These are phyloP conservation scores for Pseudoturritis turrita DNA, from an alignment of 345 rosid genomes.

Conservation along the genomic window DNA sequence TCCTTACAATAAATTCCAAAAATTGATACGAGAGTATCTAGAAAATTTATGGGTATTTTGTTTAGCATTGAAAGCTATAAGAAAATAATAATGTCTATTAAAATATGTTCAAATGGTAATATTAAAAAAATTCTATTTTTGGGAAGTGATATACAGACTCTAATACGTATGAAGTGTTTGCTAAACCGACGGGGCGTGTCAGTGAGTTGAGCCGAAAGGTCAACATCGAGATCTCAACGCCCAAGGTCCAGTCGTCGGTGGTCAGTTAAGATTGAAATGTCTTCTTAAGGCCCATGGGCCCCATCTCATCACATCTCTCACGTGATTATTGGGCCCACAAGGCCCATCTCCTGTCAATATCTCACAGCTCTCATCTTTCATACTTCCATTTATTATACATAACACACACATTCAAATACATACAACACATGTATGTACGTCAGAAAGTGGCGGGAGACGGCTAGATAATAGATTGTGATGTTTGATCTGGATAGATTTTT, in stretches of 20 bases:
- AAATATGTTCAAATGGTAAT: not conserved
- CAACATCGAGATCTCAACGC: conserved; percentile 16
- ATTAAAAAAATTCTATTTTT: conserved; percentile 8
- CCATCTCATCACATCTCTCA: conserved; percentile 23
- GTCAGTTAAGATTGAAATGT: conserved; percentile 20
- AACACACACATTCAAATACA: conserved; percentile 12
- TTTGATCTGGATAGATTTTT: conserved; percentile 7
- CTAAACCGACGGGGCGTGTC: conserved; percentile 15
- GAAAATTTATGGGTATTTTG: not conserved
- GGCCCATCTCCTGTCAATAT: conserved; percentile 30
- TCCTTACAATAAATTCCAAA: not conserved
- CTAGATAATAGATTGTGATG: conserved; percentile 6
- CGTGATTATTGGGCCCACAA: conserved; percentile 28
- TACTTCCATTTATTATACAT: conserved; percentile 16
- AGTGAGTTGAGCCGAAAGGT: conserved; percentile 10
- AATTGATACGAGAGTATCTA: not conserved
- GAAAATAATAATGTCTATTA: not conserved
- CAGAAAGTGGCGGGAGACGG: not conserved
- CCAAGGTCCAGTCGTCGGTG: conserved; percentile 27
- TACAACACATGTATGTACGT: not conserved
- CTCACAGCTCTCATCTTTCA: conserved; percentile 26
- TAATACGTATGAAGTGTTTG: not conserved
- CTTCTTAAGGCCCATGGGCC: conserved; percentile 30
- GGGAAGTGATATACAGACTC: not conserved
- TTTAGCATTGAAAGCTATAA: not conserved